A percentile compares a stretch with the other conserved stretches of the same genome.
Conservation (phyloP, 345 rosid species). For the Fremontodendron californicum region DNA sequence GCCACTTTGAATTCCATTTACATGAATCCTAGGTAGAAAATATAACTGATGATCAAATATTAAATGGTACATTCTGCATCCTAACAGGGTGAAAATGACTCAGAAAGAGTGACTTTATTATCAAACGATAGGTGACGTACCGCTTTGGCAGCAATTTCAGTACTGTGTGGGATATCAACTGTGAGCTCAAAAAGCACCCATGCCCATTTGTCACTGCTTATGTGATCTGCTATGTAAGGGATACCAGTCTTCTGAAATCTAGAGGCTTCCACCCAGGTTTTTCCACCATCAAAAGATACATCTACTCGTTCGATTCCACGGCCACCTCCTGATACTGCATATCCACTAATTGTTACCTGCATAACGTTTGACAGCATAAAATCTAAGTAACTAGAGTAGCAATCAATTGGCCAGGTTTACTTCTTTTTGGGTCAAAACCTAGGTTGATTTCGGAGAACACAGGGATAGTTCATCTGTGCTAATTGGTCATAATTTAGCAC, state of each 20-base stretch:
- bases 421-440: background rate
- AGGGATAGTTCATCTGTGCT: too few relatives aligned
- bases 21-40: background rate
- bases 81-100: background rate
- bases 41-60: background rate
- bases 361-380: background rate
- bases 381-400: background rate
- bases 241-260: constrained; percentile 60
- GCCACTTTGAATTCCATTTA: background rate
- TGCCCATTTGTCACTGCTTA: constrained; percentile 81
- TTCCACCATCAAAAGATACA: constrained; percentile 83
- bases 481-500: too few relatives aligned
- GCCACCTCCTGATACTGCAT: constrained; percentile 91
- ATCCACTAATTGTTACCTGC: constrained; percentile 74
- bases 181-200: constrained; percentile 87
- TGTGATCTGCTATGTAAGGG: constrained; percentile 56
- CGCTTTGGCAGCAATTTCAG: constrained; percentile 85
- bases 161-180: constrained; percentile 44
- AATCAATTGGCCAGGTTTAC: background rate
- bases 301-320: constrained; percentile 95
- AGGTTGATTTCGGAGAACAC: background rate
- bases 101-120: background rate
- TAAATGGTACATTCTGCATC: background rate
- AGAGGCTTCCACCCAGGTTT: constrained; percentile 76
- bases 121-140: constrained; percentile 34